phyloP scores from a whole-genome alignment of 2,329 filamentous ascomycete species.

The Microdochium nivale region DNA sequence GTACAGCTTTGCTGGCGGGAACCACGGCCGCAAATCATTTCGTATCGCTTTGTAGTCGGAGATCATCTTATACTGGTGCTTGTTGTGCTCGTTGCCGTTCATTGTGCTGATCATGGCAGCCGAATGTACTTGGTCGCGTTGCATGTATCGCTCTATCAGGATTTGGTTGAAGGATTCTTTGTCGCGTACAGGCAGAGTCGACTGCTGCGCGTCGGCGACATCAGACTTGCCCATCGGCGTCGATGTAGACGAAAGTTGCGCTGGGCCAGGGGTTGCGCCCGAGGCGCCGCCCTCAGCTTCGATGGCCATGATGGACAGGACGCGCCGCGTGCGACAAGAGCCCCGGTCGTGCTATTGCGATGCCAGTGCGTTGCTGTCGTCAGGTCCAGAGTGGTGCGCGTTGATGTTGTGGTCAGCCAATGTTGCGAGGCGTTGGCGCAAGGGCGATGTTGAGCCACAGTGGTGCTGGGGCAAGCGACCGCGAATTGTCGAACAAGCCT shows the following conservation, averaged over 20 bases:
- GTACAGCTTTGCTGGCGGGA: slow-evolving; percentile 49
- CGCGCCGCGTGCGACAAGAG: neutral
- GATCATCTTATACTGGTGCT: slow-evolving; percentile 57
- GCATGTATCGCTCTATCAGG: slow-evolving; percentile 44
- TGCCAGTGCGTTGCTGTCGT: neutral
- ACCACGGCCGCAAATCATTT: slow-evolving; percentile 44
- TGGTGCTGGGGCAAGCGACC: neutral
- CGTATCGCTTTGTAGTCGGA: slow-evolving; percentile 60
- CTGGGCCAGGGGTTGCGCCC: slow-evolving; percentile 16
- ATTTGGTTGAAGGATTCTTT: slow-evolving; percentile 46
- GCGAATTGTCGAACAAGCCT: neutral
- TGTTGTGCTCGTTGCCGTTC: slow-evolving; percentile 47
- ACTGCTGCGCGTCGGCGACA: neutral
- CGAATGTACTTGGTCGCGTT: slow-evolving; percentile 44
- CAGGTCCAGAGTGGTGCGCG: neutral
- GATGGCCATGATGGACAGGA: slow-evolving; percentile 9
- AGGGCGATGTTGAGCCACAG: neutral
- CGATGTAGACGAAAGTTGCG: slow-evolving; percentile 18
- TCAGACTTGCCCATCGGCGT: slow-evolving; percentile 17
- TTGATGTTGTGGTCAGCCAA: neutral
- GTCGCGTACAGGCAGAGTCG: slow-evolving; percentile 31
- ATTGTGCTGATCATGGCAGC: slow-evolving; percentile 42
- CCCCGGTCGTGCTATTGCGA: neutral
- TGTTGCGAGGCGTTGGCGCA: neutral
- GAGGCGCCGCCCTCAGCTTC: slow-evolving; percentile 9